Conservation (phyloP, 345 rosid genomes). For the Clarkia xantiana region DNA sequence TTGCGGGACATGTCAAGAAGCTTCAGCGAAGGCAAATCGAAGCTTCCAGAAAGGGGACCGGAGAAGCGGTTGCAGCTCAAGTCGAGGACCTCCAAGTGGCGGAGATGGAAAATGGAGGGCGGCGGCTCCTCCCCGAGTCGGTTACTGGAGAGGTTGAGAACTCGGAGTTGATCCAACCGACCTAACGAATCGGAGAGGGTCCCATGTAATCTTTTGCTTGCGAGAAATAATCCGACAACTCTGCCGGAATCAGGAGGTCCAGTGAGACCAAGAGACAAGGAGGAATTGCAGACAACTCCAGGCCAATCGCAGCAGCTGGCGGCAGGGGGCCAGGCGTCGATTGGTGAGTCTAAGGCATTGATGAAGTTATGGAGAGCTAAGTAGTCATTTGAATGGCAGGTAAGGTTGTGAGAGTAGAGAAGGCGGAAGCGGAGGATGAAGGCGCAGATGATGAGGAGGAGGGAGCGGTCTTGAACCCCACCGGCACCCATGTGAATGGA, state of each 20-base stretch:
- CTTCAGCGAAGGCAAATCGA: slow-evolving; percentile 30
- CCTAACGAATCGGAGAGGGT: slow-evolving; percentile 32
- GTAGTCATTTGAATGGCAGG: neutral
- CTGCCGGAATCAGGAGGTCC: slow-evolving; percentile 17
- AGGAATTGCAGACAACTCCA: slow-evolving; percentile 4
- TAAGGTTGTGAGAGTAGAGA: neutral
- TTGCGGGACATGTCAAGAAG: slow-evolving; percentile 39
- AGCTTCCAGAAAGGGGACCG: slow-evolving; percentile 27
- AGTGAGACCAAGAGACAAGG: neutral
- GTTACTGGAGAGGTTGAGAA: slow-evolving; percentile 49
- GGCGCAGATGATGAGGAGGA: too few relatives aligned
- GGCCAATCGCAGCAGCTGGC: slow-evolving; percentile 9
- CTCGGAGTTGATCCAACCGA: slow-evolving; percentile 26
- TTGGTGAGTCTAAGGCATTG: neutral
- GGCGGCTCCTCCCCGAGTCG: slow-evolving; percentile 36
- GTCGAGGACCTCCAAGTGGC: slow-evolving; percentile 32
- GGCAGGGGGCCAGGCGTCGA: slow-evolving; percentile 4
- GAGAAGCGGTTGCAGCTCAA: slow-evolving; percentile 41
- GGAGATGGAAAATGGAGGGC: slow-evolving; percentile 27
- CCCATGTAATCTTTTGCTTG: slow-evolving; percentile 26
- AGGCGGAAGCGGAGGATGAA: too few relatives aligned
- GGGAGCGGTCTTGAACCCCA: too few relatives aligned
- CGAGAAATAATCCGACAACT: slow-evolving; percentile 33
- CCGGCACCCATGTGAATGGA: too few relatives aligned
- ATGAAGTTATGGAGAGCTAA: neutral